Evolutionary conservation across 495 filamentous ascomycete species (phyloP).

Genomic region (Immersiella caudata): DNA sequence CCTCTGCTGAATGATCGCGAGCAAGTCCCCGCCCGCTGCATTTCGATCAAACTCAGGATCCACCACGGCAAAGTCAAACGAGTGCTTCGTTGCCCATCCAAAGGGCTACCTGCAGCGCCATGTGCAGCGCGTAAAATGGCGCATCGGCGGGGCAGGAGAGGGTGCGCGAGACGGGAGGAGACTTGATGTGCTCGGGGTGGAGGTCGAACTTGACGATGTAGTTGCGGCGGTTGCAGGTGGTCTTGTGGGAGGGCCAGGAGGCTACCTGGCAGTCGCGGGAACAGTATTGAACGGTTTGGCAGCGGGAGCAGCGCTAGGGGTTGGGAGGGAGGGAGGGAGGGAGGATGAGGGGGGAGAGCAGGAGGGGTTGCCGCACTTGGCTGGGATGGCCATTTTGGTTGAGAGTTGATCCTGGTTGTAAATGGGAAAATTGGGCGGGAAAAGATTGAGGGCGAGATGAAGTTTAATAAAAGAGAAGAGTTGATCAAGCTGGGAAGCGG

Average conservation of each 20-base stretch:
- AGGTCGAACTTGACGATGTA: slow-evolving; percentile 34
- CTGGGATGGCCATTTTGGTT: no score
- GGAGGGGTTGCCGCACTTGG: no score
- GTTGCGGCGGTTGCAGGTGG: slow-evolving; percentile 26
- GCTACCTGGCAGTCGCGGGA: slow-evolving; percentile 25
- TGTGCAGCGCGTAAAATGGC: slow-evolving; percentile 36
- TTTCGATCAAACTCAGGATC: slow-evolving; percentile 18
- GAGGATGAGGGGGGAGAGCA: no score
- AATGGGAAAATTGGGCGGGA: no score
- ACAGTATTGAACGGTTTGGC: no score
- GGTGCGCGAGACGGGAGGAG: slow-evolving; percentile 38
- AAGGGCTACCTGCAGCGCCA: slow-evolving; percentile 29
- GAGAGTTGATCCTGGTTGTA: no score
- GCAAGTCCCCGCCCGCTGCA: neutral
- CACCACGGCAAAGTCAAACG: slow-evolving; percentile 29
- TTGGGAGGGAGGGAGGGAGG: no score
- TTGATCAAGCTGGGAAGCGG: no score
- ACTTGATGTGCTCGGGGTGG: slow-evolving; percentile 24
- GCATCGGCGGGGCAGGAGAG: slow-evolving; percentile 41
- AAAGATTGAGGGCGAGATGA: no score
- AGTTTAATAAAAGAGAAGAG: no score
- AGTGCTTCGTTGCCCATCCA: slow-evolving; percentile 34
- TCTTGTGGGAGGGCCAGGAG: slow-evolving; percentile 29
- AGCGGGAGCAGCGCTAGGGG: slow-evolving; percentile 17
- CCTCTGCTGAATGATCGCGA: neutral